These are phyloP conservation scores for Mucor piriformis DNA, from an alignment of 371 early-diverging fungal species.

Conservation along the genomic window DNA sequence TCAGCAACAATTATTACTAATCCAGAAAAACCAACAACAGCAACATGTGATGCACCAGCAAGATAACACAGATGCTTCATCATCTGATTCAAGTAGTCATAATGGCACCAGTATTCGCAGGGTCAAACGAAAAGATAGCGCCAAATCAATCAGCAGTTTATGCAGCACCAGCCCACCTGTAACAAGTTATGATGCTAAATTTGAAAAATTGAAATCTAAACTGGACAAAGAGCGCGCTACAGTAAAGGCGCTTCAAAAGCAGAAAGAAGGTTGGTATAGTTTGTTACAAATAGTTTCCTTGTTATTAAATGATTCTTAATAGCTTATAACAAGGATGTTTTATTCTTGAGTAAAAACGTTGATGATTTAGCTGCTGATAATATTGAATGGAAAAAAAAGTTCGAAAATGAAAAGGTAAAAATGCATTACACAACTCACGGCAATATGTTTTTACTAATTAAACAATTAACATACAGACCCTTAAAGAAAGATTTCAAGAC, in stretches of 20 bases:
- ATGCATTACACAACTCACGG: not conserved
- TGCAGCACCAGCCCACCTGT: slow-evolving; percentile 16
- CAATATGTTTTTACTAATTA: not conserved
- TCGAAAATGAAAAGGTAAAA: slow-evolving; percentile 35
- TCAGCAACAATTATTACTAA: not conserved
- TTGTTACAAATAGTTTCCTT: too few relatives aligned
- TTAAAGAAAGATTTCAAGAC: slow-evolving; percentile 27
- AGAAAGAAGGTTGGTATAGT: slow-evolving; percentile 44
- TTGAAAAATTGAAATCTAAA: slow-evolving; percentile 21
- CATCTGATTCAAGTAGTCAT: slow-evolving; percentile 20
- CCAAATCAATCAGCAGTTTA: slow-evolving; percentile 18
- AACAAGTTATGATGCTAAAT: slow-evolving; percentile 9
- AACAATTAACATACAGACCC: slow-evolving; percentile 7
- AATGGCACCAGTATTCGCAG: slow-evolving; percentile 1
- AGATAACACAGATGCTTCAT: slow-evolving; percentile 11
- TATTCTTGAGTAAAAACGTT: slow-evolving; percentile 35
- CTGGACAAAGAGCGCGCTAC: slow-evolving; percentile 45
- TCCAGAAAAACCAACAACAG: not conserved
- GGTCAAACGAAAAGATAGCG: slow-evolving; percentile 24
- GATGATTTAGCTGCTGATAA: slow-evolving; percentile 34
- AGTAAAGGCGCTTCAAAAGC: slow-evolving; percentile 42
- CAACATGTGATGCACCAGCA: not conserved
- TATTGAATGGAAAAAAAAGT: slow-evolving; percentile 31
- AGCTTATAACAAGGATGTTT: slow-evolving; percentile 43
- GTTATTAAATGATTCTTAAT: not conserved